These are phyloP conservation scores for Blastocystis sp. DNA, from an alignment of 352 stramenopile species.

Conservation along the genomic window DNA sequence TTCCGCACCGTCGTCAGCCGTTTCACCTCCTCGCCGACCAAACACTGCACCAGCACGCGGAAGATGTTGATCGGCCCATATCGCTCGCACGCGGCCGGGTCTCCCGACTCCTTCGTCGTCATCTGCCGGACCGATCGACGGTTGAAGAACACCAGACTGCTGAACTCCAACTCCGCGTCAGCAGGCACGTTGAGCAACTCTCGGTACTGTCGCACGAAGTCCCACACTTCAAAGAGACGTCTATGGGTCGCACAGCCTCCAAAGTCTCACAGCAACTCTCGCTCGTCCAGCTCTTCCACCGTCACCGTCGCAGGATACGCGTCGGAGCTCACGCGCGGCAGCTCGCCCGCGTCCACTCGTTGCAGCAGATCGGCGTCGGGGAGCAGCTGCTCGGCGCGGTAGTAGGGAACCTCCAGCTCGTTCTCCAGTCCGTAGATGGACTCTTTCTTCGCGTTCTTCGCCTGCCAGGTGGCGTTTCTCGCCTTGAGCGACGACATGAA, in stretches of 20 bases:
- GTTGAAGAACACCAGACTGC: neutral
- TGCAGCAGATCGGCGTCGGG: neutral
- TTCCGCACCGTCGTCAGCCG: neutral
- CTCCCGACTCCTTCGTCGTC: neutral
- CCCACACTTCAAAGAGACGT: slow-evolving; percentile 31
- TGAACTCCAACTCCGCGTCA: neutral
- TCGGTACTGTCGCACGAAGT: neutral
- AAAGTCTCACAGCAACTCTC: neutral
- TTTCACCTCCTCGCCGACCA: neutral
- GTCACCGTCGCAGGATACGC: neutral
- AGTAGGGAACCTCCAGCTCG: neutral
- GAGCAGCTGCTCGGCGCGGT: neutral
- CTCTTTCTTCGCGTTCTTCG: neutral
- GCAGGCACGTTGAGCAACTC: neutral
- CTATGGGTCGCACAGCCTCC: neutral
- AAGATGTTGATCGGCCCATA: neutral
- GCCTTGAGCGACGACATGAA: neutral
- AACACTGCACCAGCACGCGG: neutral
- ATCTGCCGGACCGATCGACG: neutral
- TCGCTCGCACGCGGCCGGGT: neutral
- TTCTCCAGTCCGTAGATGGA: neutral
- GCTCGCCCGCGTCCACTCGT: neutral
- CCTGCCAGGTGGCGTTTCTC: neutral
- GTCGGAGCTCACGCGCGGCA: neutral
- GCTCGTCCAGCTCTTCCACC: neutral